Evolutionary conservation across 257 asterid species (phyloP).

Genomic region (Plantago ovata): DNA sequence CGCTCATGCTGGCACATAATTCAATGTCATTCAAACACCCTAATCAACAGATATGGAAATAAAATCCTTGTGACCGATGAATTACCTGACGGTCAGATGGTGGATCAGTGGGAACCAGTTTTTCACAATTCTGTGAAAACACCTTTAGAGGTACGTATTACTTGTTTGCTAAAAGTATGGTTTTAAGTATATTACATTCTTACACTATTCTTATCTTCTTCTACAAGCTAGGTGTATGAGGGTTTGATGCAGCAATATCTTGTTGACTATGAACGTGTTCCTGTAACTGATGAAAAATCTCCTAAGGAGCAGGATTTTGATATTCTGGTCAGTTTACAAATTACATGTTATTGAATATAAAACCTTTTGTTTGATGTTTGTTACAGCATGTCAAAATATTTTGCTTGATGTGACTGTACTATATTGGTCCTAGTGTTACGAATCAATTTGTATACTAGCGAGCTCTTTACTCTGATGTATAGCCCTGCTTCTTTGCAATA

Average conservation of each 20-base stretch:
- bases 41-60: conserved; percentile 80
- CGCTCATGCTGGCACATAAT: conserved; percentile 14
- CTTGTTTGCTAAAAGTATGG: conserved; percentile 11
- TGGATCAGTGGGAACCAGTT: conserved; percentile 99
- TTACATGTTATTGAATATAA: conserved; percentile 19
- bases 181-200: conserved; percentile 21
- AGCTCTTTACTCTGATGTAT: too few species aligned
- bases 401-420: too few species aligned
- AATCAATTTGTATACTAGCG: too few species aligned
- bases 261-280: conserved; percentile 94
- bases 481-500: too few species aligned
- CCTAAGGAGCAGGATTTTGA: conserved; percentile 98
- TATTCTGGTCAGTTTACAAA: conserved; percentile 60
- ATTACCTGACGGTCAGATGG: conserved; percentile 99
- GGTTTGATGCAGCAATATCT: conserved; percentile 73
- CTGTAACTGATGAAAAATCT: conserved; percentile 91
- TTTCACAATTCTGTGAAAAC: conserved; percentile 76
- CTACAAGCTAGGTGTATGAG: conserved; percentile 74
- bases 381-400: not conserved
- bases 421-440: too few species aligned
- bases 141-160: conserved; percentile 70
- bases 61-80: conserved; percentile 98
- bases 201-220: conserved; percentile 22
- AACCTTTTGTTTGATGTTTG: not conserved
- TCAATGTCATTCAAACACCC: conserved; percentile 26